Percentiles rank a stretch among this genome's conserved stretches.
Evolutionary conservation across 1,284 basidiomycete species (phyloP).

Genomic region (Cystobasidium pallidum): DNA sequence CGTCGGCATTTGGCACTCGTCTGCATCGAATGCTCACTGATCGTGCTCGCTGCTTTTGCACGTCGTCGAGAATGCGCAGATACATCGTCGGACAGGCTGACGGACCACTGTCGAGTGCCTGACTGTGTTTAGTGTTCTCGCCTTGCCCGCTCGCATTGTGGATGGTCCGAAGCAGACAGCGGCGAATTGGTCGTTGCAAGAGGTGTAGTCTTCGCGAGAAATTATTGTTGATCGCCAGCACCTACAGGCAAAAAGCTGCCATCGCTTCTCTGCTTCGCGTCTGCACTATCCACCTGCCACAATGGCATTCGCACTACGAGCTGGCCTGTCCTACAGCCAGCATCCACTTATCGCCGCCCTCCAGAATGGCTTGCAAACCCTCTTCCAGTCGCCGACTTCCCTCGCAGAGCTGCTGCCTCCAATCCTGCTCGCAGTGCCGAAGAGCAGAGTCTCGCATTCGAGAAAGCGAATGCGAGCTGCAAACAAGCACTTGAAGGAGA

Average conservation of each 20-base stretch:
- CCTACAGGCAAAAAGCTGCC: conserved; percentile 9
- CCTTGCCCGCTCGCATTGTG: conserved; percentile 10
- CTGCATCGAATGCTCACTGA: conserved; percentile 7
- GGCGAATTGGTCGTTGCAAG: background rate
- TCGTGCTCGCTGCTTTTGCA: conserved; percentile 36
- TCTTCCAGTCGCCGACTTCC: conserved; percentile 27
- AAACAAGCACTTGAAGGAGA: conserved; percentile 94
- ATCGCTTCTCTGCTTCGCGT: conserved; percentile 20
- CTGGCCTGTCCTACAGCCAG: background rate
- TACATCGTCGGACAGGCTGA: conserved; percentile 15
- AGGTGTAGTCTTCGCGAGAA: background rate
- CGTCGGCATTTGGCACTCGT: background rate
- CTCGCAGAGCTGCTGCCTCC: conserved; percentile 75
- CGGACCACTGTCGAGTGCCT: background rate
- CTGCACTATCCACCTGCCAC: no score
- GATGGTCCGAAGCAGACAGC: background rate
- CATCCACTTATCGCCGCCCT: conserved; percentile 35
- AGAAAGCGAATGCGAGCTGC: conserved; percentile 92
- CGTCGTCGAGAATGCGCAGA: conserved; percentile 37
- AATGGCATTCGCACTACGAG: conserved; percentile 22
- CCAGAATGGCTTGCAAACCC: conserved; percentile 36
- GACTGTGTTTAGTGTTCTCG: background rate
- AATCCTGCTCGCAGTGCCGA: conserved; percentile 88
- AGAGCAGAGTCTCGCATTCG: conserved; percentile 91
- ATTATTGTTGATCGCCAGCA: conserved; percentile 9